Evolutionary conservation across 768 basidiomycete species (phyloP), one percentile per base, ranked within the genome.

Genomic region (Leccinum ochraceum): DNA sequence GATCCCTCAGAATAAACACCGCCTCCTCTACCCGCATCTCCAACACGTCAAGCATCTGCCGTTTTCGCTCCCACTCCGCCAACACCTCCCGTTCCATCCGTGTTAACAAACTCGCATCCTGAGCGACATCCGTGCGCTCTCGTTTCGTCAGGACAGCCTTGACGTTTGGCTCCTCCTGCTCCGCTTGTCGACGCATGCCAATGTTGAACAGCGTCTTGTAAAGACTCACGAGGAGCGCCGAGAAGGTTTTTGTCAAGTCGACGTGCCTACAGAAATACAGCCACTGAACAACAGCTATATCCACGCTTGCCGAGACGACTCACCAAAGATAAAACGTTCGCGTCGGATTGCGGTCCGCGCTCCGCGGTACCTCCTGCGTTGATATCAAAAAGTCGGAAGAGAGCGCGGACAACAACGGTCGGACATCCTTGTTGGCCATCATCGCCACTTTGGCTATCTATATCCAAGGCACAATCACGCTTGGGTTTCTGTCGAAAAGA

Each of bases 301-400:
- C 17, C 22, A 17, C 16, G 7, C 28, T 56, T 17, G 14, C 24
- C 17, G 30, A 20, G 24, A 54, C 53, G 39, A 66, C 81, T 34
- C 60, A 94, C 96, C 96, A 98, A 34, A 98, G 84, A 77, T 92
- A 98, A 72, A 94, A 92, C 53, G 90, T 95, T 26, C 94, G 83
- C 0, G 88, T 84, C 4, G 94, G 92, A 73, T 93, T 92, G 53
- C 94, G 89, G 71, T 96, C 94, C 26, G 90, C 87, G 65, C 88
- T 92, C 75, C 90, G 90, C 5, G 97, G 91, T 2, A 98, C 89
- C 74, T 98, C 95, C 77, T 97, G 94, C 10, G 90, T 89, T 69
- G 91, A 93, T 66, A 98, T 87, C 57, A 98, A 71, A 36, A 86
- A 88, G 69, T 95, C 88, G 3, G 87, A 32, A 80, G 93, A 87